Conservation (phyloP, 352 stramenopile species). For the Globisporangium solare region DNA sequence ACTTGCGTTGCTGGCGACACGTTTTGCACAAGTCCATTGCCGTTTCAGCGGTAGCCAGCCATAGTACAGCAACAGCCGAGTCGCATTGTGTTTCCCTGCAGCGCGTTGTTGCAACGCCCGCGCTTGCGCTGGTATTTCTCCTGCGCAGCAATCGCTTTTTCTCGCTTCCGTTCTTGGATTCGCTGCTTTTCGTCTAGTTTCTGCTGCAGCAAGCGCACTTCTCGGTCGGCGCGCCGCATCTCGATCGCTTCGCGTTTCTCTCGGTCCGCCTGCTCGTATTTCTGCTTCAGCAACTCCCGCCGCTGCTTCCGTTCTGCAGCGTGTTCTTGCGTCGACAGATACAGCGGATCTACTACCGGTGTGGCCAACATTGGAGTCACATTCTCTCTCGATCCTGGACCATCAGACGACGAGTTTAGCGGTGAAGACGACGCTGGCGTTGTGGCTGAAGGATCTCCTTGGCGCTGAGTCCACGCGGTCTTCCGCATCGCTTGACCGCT, state of each 20-base stretch:
- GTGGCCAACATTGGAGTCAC: background rate
- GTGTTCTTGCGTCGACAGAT: conserved; percentile 49
- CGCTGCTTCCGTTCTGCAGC: conserved; percentile 48
- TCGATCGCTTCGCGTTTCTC: conserved; percentile 38
- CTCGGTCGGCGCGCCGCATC: conserved; percentile 33
- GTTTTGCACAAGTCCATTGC: conserved; percentile 20
- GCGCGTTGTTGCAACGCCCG: conserved; percentile 22
- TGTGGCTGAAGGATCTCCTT: background rate
- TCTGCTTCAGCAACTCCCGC: conserved; percentile 42
- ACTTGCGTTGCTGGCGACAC: conserved; percentile 26
- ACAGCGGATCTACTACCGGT: conserved; percentile 32
- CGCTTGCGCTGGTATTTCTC: conserved; percentile 31
- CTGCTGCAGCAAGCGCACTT: conserved; percentile 31
- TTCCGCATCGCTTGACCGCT: background rate
- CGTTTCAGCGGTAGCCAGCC: conserved; percentile 38
- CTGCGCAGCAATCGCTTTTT: conserved; percentile 22
- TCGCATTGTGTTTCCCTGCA: conserved; percentile 26
- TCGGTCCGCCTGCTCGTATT: conserved; percentile 46
- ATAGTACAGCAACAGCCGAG: conserved; percentile 46
- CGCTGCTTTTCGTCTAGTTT: conserved; percentile 34
- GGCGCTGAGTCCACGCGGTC: background rate
- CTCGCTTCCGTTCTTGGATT: conserved; percentile 32
- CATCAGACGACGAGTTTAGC: background rate
- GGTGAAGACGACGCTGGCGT: background rate
- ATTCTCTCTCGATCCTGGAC: background rate